phyloP scores from a whole-genome alignment of 75 land plant species.

The Sequoia sempervirens region DNA sequence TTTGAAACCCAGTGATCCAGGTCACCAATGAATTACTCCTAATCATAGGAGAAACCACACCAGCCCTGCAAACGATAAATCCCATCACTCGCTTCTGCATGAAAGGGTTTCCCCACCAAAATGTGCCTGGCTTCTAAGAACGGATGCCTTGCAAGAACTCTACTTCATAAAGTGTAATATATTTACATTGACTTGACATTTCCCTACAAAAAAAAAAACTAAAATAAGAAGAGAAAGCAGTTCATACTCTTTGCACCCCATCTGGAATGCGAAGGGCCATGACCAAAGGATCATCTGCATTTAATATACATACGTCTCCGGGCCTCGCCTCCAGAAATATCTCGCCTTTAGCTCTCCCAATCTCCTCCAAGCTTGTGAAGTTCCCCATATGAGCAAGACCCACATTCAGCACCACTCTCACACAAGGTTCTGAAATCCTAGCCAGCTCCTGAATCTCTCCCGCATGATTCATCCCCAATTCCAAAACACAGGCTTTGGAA shows the following conservation, averaged over 20 bases:
- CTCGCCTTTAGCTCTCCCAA: constrained; percentile 53
- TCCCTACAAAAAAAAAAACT: neutral
- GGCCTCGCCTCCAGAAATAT: constrained; percentile 26
- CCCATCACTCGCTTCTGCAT: neutral
- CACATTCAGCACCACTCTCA: constrained; percentile 50
- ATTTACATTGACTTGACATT: neutral
- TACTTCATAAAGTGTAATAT: neutral
- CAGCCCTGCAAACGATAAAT: neutral
- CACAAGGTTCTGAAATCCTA: constrained; percentile 29
- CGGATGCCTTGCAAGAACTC: neutral
- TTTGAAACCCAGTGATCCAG: neutral
- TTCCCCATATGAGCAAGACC: constrained; percentile 48
- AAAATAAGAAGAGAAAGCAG: neutral
- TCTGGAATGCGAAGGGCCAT: constrained; percentile 27
- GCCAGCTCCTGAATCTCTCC: constrained; percentile 52
- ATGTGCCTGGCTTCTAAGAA: neutral
- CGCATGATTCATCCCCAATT: constrained; percentile 35
- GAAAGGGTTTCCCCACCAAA: neutral
- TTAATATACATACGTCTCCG: constrained; percentile 46
- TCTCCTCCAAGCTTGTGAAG: constrained; percentile 33
- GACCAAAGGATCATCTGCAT: constrained; percentile 54
- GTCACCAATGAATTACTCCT: neutral
- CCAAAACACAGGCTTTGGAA: constrained; percentile 32
- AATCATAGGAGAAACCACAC: neutral
- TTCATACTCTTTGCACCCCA: constrained; percentile 31